Evolutionary conservation across 345 rosid genomes (phyloP), one percentile per base, ranked within the genome.

Genomic region (Syzygium aromaticum): DNA sequence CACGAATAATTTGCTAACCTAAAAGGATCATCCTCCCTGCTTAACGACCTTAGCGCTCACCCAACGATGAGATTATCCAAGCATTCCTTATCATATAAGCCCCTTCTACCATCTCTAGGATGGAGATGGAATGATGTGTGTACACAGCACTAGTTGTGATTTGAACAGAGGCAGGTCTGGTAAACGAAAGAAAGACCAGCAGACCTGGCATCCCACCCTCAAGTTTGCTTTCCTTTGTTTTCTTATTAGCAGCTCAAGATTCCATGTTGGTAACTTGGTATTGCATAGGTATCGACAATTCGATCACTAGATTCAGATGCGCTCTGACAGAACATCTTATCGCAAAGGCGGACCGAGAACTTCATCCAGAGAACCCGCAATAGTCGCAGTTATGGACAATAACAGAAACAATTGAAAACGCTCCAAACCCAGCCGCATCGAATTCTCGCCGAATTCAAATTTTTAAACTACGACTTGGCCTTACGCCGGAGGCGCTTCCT

Each of bases 401-500:
- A 8, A 3, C 77, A 30, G 12, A 10, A 30, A 30, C 30, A 30
- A 7, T 12, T 33, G 40, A 64, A 8, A 15, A 30, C 17, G 23
- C 78, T 16, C 3, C 78, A 21, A 64, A 30, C 23, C 10, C 78
- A 16, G 23, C 23, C 6, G 43, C 22, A 67, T 67, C 23, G 43
- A 21, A 67, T 17, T 67, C 11, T 67, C 78, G 4, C 78, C 40
- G 43, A 16, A 67, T 67, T 16, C 43, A 30, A 64, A 64, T 54
- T 67, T 67, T 38, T 10, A 67, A 51, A 28, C 78, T 46, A 86
- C 25, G 54, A 49, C 83, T 52, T 86, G 17, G 87, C 78, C 78
- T 80, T 80, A 49, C 88, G 73, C 86, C 97, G 90, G 54, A 91
- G 94, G 77, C 90, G 91, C 92, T 94, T 96, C 94, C 95, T 94